Percentiles rank a stretch among this genome's conserved stretches.
phyloP scores from a whole-genome alignment of 805 yeast genomes.

The Barnettozyma wickerhamii region DNA sequence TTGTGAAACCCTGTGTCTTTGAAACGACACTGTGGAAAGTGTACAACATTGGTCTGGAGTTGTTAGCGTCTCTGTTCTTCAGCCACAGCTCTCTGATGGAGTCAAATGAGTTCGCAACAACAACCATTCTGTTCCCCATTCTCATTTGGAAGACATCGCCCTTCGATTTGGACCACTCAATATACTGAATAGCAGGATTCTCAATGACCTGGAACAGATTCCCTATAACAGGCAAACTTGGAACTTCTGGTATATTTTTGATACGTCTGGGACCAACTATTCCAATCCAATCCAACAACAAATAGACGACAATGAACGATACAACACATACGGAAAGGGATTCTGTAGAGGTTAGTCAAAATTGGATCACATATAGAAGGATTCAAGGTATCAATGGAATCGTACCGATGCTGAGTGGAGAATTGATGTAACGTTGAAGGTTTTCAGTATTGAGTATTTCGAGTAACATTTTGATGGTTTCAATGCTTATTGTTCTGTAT shows the following conservation, averaged over 20 bases:
- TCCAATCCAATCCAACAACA: slow-evolving; percentile 19
- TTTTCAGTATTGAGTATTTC: no score
- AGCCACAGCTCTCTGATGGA: slow-evolving; percentile 54
- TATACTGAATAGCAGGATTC: slow-evolving; percentile 48
- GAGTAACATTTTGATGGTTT: no score
- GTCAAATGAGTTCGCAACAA: slow-evolving; percentile 64
- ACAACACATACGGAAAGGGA: not conserved
- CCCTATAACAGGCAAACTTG: slow-evolving; percentile 50
- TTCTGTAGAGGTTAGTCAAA: not conserved
- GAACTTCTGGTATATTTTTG: slow-evolving; percentile 37
- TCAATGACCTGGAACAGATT: slow-evolving; percentile 38
- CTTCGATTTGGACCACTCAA: slow-evolving; percentile 35
- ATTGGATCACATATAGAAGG: not conserved
- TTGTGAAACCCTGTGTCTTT: slow-evolving; percentile 50
- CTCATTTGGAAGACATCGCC: slow-evolving; percentile 57
- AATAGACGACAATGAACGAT: not conserved
- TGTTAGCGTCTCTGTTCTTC: slow-evolving; percentile 44
- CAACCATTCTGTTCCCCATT: slow-evolving; percentile 50
- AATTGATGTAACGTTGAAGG: no score
- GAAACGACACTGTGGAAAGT: slow-evolving; percentile 66
- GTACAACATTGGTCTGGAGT: slow-evolving; percentile 61
- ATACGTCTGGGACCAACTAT: slow-evolving; percentile 29
- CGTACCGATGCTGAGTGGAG: no score
- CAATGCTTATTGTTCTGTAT: no score
- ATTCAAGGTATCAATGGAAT: no score